Evolutionary conservation across 441 rosid genomes (phyloP).

Genomic region (Erodium moschatum): DNA sequence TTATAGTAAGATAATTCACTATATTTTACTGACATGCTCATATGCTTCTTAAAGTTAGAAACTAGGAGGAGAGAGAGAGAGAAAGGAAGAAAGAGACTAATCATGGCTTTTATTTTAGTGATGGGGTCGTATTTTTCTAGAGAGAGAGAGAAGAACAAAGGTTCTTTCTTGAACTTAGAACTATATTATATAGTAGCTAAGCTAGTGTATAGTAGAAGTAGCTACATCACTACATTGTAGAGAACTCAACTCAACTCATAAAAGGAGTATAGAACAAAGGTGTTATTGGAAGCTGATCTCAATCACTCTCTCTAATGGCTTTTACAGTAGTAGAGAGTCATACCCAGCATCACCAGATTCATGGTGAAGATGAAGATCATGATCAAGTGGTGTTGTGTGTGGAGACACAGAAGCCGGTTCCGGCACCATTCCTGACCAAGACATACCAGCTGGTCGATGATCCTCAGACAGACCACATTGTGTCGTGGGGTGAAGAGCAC

Average conservation of each 20-base stretch:
- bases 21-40: constrained; percentile 28
- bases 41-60: constrained; percentile 36
- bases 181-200: neutral
- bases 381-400: too few relatives aligned
- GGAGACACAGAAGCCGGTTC: constrained; percentile 42
- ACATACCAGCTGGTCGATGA: constrained; percentile 90
- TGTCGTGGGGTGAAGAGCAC: constrained; percentile 89
- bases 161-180: neutral
- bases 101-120: constrained; percentile 2
- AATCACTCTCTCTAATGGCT: constrained; percentile 17
- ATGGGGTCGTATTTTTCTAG: constrained; percentile 35
- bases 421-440: constrained; percentile 82
- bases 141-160: constrained; percentile 18
- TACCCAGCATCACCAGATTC: too few relatives aligned
- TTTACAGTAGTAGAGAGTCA: neutral
- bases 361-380: constrained; percentile 43
- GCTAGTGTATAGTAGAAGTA: neutral
- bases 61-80: too few relatives aligned
- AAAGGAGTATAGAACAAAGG: too few relatives aligned
- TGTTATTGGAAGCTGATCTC: neutral
- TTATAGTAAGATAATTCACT: constrained; percentile 15
- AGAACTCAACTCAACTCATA: too few relatives aligned
- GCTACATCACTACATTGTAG: neutral
- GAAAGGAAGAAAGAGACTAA: too few relatives aligned
- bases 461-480: constrained; percentile 72